Conservation (phyloP, 2,329 filamentous ascomycete species). For the Claviceps cyperi region DNA sequence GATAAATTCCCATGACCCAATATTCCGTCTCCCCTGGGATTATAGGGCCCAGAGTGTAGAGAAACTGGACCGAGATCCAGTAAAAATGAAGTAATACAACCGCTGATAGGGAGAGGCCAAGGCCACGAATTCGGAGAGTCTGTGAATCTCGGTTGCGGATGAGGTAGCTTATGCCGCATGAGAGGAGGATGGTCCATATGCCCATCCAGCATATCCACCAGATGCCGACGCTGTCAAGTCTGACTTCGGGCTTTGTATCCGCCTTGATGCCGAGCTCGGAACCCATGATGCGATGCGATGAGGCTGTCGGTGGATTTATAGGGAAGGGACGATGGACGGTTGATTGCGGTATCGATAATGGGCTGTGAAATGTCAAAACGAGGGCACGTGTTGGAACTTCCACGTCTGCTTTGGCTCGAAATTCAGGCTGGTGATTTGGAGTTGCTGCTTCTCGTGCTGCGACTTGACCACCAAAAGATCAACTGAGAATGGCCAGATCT, state of each 20-base stretch:
- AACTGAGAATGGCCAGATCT: not conserved
- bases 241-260: conserved; percentile 7
- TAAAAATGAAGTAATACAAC: conserved; percentile 26
- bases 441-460: not conserved
- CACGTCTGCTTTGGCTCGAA: not conserved
- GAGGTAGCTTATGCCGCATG: conserved; percentile 25
- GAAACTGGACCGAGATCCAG: conserved; percentile 25
- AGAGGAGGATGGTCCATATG: conserved; percentile 21
- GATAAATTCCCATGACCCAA: conserved; percentile 50
- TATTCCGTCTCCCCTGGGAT: conserved; percentile 38
- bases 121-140: conserved; percentile 24
- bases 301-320: too few relatives aligned
- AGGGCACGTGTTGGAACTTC: not conserved
- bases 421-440: not conserved
- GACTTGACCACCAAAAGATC: not conserved
- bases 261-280: conserved; percentile 13
- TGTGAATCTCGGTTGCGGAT: conserved; percentile 20
- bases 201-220: conserved; percentile 20
- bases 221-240: conserved; percentile 17
- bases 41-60: conserved; percentile 21
- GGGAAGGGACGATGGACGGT: too few relatives aligned
- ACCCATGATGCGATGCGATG: conserved; percentile 9
- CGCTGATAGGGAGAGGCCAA: conserved; percentile 25
- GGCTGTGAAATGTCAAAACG: not conserved
- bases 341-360: not conserved